These are phyloP conservation scores for Epichloe sp. DNA, from an alignment of 2,329 filamentous ascomycete species.

Conservation along the genomic window DNA sequence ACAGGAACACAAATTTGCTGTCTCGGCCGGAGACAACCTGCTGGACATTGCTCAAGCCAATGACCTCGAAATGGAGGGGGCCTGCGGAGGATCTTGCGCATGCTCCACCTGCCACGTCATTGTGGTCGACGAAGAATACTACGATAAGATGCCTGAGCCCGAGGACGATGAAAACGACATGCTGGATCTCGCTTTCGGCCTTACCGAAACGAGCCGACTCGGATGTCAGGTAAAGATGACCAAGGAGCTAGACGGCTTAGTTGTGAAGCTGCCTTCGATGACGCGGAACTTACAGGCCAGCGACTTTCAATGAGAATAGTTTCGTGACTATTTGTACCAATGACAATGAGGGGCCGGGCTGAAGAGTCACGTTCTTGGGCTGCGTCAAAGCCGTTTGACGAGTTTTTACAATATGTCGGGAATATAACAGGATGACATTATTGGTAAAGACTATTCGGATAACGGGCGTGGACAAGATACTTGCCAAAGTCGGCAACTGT, in stretches of 20 bases:
- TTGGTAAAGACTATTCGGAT: no score
- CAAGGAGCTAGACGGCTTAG: slow-evolving; percentile 76
- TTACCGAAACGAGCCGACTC: slow-evolving; percentile 72
- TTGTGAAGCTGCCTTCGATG: slow-evolving; percentile 79
- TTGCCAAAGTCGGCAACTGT: neutral
- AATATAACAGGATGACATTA: neutral
- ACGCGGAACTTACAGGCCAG: slow-evolving; percentile 91
- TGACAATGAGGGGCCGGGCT: neutral
- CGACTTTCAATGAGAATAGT: slow-evolving; percentile 50
- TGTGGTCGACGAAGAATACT: slow-evolving; percentile 58
- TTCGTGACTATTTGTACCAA: neutral
- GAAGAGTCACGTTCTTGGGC: neutral
- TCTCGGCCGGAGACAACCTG: slow-evolving; percentile 79
- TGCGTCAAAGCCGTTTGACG: neutral
- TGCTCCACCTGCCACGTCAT: slow-evolving; percentile 92
- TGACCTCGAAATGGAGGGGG: slow-evolving; percentile 93
- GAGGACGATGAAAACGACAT: slow-evolving; percentile 80
- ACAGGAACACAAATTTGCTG: slow-evolving; percentile 60
- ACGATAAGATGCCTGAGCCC: slow-evolving; percentile 66
- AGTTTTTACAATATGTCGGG: slow-evolving; percentile 4
- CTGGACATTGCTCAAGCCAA: slow-evolving; percentile 90
- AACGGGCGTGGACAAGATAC: neutral
- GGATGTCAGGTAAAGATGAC: slow-evolving; percentile 90
- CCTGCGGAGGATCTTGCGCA: slow-evolving; percentile 86
- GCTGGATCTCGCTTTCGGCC: slow-evolving; percentile 78